Evolutionary conservation across 2,329 filamentous ascomycete species (phyloP).

Genomic region (Paramyrothecium roridum): DNA sequence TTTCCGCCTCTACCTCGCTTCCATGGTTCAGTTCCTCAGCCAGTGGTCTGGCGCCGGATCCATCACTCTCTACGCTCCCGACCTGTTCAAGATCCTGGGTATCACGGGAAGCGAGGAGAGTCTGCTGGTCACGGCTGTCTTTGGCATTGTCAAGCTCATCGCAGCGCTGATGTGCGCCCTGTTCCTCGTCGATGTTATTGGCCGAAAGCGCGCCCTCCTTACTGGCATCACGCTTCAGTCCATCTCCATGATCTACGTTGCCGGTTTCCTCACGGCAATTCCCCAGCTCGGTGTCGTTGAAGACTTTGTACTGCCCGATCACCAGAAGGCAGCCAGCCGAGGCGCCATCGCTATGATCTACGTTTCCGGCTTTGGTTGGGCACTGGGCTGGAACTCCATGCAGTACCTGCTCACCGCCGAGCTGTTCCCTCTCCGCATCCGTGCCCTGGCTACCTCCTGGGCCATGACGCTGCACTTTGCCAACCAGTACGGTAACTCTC

Average conservation of each 20-base stretch:
- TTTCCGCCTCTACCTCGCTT: conserved; percentile 68
- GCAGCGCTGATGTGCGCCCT: conserved; percentile 67
- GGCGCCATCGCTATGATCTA: conserved; percentile 74
- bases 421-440: conserved; percentile 71
- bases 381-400: conserved; percentile 71
- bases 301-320: conserved; percentile 40
- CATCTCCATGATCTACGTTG: conserved; percentile 61
- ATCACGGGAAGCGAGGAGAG: conserved; percentile 65
- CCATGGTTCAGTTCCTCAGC: conserved; percentile 66
- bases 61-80: conserved; percentile 74
- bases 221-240: conserved; percentile 59
- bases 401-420: conserved; percentile 78
- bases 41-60: conserved; percentile 73
- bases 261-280: conserved; percentile 58
- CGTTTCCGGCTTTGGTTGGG: conserved; percentile 66
- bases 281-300: conserved; percentile 53
- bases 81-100: conserved; percentile 71
- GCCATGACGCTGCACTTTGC: conserved; percentile 78
- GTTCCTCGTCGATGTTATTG: conserved; percentile 77
- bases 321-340: conserved; percentile 54
- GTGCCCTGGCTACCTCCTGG: conserved; percentile 66
- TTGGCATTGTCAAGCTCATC: conserved; percentile 71
- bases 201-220: conserved; percentile 65
- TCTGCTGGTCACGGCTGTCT: conserved; percentile 71
- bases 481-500: conserved; percentile 75